A percentile compares a stretch with the other conserved stretches of the same genome.
These are phyloP conservation scores for Volvox africanus DNA, from an alignment of 139 green algal genomes.

Conservation along the genomic window DNA sequence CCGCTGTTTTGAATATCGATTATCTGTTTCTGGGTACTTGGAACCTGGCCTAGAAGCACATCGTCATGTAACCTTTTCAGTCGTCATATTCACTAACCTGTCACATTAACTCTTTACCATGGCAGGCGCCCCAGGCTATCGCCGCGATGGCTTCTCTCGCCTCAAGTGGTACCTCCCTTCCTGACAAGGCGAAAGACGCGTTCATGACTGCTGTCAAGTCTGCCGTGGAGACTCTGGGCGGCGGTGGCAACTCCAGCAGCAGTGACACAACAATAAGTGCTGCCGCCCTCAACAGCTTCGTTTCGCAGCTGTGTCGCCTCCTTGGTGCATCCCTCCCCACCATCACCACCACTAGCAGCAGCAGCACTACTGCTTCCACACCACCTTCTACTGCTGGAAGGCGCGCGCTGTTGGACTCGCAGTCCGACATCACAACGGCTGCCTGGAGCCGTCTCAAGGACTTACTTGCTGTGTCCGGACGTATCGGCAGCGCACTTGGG, in stretches of 20 bases:
- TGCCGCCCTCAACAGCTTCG: not conserved
- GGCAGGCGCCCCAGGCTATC: slow-evolving; percentile 6
- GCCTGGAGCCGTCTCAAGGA: not conserved
- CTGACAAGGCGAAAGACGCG: not conserved
- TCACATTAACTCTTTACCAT: not conserved
- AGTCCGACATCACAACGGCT: not conserved
- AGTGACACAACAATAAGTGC: too few species aligned
- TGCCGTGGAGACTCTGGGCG: not conserved
- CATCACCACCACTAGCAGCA: too few species aligned
- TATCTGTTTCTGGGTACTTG: not conserved
- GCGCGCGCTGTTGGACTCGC: too few species aligned
- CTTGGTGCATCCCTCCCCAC: not conserved
- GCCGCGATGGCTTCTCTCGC: slow-evolving; percentile 19
- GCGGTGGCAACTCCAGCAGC: not conserved
- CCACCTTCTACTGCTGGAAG: not conserved
- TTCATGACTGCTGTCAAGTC: slow-evolving; percentile 14
- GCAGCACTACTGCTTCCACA: not conserved
- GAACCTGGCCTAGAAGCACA: not conserved
- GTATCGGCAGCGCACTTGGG: not conserved
- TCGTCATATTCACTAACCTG: too few species aligned
- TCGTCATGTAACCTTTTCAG: not conserved
- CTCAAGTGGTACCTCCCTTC: not conserved
- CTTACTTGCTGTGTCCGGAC: not conserved
- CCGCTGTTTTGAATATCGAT: not conserved
- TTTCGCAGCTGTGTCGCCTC: slow-evolving; percentile 29